Evolutionary conservation across 1,284 basidiomycete genomes (phyloP).

Genomic region (Ceratobasidium sp.): DNA sequence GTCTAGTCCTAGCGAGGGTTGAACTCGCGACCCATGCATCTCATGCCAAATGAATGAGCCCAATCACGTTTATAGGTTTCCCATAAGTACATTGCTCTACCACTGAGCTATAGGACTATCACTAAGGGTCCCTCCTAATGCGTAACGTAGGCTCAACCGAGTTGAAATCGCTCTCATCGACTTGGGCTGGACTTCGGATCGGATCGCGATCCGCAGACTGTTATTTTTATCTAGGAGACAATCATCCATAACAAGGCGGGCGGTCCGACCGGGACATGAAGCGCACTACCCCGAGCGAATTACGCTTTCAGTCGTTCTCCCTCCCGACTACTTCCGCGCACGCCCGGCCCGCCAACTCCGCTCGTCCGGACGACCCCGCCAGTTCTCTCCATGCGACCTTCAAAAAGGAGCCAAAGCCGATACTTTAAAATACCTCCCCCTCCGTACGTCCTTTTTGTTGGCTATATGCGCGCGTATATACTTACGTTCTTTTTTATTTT

Average conservation of each 20-base stretch:
- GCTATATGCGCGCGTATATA: not conserved
- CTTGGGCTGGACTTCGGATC: constrained; percentile 2
- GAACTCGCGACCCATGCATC: constrained; percentile 43
- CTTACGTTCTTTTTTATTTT: not conserved
- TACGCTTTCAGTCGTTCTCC: constrained; percentile 1
- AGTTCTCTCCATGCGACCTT: constrained; percentile 11
- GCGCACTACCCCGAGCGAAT: constrained; percentile 3
- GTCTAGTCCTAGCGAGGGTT: constrained; percentile 41
- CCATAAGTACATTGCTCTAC: constrained; percentile 43
- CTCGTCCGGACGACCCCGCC: constrained; percentile 26
- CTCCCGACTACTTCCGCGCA: constrained; percentile 27
- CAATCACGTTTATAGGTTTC: constrained; percentile 36
- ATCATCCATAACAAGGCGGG: not conserved
- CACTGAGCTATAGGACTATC: constrained; percentile 43
- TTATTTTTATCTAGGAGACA: not conserved
- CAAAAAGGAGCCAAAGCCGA: too few species aligned
- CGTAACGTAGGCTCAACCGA: not conserved
- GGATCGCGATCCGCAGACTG: not conserved
- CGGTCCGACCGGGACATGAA: constrained; percentile 27
- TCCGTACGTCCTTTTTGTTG: not conserved
- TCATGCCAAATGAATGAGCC: constrained; percentile 24
- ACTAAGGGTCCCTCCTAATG: constrained; percentile 24
- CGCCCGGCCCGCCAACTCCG: constrained; percentile 39
- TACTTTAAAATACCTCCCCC: too few species aligned
- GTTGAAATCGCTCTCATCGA: not conserved